Base-by-base conservation (phyloP, 1,139 yeast genomes). In the Suhomyces taliae region DNA sequence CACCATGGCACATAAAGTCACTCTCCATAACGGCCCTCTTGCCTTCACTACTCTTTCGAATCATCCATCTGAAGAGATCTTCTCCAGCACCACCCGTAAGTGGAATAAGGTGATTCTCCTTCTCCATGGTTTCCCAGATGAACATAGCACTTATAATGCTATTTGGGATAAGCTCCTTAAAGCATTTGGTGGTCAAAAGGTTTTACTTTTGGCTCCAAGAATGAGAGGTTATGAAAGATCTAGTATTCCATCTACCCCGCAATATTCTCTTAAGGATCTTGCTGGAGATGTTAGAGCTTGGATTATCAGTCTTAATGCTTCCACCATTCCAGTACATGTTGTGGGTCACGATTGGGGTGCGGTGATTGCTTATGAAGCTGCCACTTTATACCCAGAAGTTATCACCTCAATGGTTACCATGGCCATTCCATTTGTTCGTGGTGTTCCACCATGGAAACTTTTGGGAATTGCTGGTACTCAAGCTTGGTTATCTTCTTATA, bases 291-390 rank as follows among this genome's bases (percentile, higher is more conserved):
- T 74, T 15, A 53, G 55, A 41, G 65, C 66, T 24, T 74, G 77
- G 73, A 66, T 74, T 36, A 51, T 56, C 38, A 51, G 66, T 34
- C 54, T 54, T 26, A 55, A 57, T 39, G 58, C 61, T 1, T 50
- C 53, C 10, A 38, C 47, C 7, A 56, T 64, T n/a, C 72, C 74
- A 2, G 70, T 74, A 6, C 76, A 74, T 52, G 51, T 74, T 34
- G 59, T 74, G 19, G 78, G 78, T 8, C 79, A 74, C 52, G 79
- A 74, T 55, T 74, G 79, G 79, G 79, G 79, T 27, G 78, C 79
- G 2, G 57, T 72, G 27, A 59, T 66, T 32, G 55, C 71, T 10
- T 73, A 64, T 56, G 70, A 70, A 51, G 58, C 72, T 2, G 73
- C 77, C 2, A 58, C 61, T 36, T 44, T 65, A 46, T 72, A 63